Base-by-base conservation (phyloP, 805 yeast genomes). In the Debaryomyces tyrocola region DNA sequence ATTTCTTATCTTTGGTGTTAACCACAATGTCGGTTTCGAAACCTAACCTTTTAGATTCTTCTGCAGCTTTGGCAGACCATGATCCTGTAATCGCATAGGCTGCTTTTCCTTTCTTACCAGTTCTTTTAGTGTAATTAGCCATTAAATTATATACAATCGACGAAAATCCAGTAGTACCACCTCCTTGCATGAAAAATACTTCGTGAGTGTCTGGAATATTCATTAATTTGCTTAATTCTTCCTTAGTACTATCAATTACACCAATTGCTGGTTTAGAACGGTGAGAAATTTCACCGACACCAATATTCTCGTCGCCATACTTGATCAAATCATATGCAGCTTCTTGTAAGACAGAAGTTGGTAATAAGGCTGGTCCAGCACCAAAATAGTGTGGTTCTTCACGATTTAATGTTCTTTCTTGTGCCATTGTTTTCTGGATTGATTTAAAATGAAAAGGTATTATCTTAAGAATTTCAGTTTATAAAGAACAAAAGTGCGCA, bases 341-440 rank as follows among this genome's bases (percentile, higher is more conserved):
- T 69, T 88, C 85, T 68, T 89, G 85, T 45, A 94, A 77, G 2
- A 92, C 98, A 4, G 68, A 60, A 3, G 92, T 83, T 29, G 98
- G 97, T 37, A 94, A 75, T 43, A 84, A 78, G 1, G 99, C 99
- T 41, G 99, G 99, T 11, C 99, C 99, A n/a, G 99, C 98, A 47
- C 98, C 99, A 60, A 90, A 94, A 64, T 94, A 88, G 60, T 80
- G 73, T 46, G 90, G 90, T 59, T 83, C 84, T 64, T 77, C 83
- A 73, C 92, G 81, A 40, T 79, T 77, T 44, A 84, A 66, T 10
- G 77, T 31, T 31, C 34, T 31, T 31, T 31, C 34, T 31, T 31
- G 34, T 31, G 34, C 34, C 34, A 31, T 31, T 31, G 34, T 11
- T n/a, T 31, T 24, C 27, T 24, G 27, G 27, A 7, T 24, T 24